Evolutionary conservation across 148 eudicot genomes (phyloP), one percentile per base, ranked within the genome.

Genomic region (Simmondsia chinensis): DNA sequence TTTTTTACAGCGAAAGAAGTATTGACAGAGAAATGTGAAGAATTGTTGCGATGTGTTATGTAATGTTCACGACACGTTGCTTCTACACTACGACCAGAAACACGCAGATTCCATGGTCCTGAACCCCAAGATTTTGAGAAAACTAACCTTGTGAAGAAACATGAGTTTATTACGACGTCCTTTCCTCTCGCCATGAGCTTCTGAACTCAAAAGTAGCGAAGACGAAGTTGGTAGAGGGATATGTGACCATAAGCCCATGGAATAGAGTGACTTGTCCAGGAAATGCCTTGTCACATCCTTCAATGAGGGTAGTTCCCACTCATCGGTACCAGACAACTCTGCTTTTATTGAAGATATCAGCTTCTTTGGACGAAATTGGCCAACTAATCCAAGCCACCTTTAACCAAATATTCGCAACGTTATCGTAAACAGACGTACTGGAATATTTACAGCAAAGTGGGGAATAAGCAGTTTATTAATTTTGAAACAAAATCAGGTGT

Each of bases 381-480:
- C 86, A 44, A 61, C 63, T 26, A 87, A 52, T 39, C 80, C 94
- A 60, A 74, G 26, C 96, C 94, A 79, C 94, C 96, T 87, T 40
- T 33, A 34, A 48, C 54, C 25, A n/a, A 39, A 28, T 8, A 38
- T 41, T 4, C 16, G 30, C 14, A 46, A 12, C 6, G 44, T 20
- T 31, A 21, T 28, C 33, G 19, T 23, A 19, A 17, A 23, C 26
- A 37, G n/a, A n/a, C n/a, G n/a, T 46, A 20, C 0, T 35, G 11
- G 31, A 43, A 19, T 18, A 35, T 41, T 23, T 35, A 33, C 3
- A 22, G 24, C 30, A 46, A 5, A 23, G 9, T 9, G 11, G 6
- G 17, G 21, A 3, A n/a, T n/a, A n/a, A n/a, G n/a, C n/a, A n/a
- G n/a, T n/a, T n/a, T n/a, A n/a, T n/a, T n/a, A n/a, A n/a, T n/a